These are phyloP conservation scores for Myxozyma neotropica DNA, from an alignment of 805 yeast genomes.

Conservation along the genomic window DNA sequence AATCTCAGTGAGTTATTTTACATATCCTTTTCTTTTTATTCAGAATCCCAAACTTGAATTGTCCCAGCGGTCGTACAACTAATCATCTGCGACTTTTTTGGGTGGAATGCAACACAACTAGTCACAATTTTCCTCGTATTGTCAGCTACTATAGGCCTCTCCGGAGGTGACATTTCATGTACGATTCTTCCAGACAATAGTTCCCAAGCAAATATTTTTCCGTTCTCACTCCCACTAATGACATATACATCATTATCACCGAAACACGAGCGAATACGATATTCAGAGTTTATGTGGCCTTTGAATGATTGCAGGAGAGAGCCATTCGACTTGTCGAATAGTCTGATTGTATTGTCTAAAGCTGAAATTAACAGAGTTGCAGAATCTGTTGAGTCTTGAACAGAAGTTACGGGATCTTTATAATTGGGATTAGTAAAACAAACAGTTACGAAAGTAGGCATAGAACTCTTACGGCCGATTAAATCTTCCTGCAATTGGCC, in stretches of 20 bases:
- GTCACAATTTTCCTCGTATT: constrained; percentile 18
- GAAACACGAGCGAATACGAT: constrained; percentile 37
- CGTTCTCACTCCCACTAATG: constrained; percentile 41
- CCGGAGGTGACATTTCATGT: constrained; percentile 19
- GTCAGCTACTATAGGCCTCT: background rate
- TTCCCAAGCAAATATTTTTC: constrained; percentile 39
- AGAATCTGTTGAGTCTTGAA: constrained; percentile 24
- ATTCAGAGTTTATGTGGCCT: constrained; percentile 38
- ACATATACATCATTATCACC: constrained; percentile 34
- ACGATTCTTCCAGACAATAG: constrained; percentile 30
- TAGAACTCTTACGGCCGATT: constrained; percentile 35
- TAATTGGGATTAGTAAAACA: background rate
- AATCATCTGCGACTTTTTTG: constrained; percentile 28
- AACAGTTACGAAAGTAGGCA: background rate
- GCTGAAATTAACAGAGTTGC: constrained; percentile 36
- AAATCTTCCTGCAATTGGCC: constrained; percentile 37
- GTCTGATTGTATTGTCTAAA: constrained; percentile 38
- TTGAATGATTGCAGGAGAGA: constrained; percentile 35
- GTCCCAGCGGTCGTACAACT: constrained; percentile 28
- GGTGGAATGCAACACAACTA: constrained; percentile 28
- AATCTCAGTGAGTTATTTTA: background rate
- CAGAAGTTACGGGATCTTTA: constrained; percentile 38
- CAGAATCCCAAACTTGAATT: constrained; percentile 29
- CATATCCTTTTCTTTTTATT: background rate
- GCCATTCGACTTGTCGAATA: constrained; percentile 38